Evolutionary conservation across 2,329 filamentous ascomycete species (phyloP).

Genomic region (Phoma sp.): DNA sequence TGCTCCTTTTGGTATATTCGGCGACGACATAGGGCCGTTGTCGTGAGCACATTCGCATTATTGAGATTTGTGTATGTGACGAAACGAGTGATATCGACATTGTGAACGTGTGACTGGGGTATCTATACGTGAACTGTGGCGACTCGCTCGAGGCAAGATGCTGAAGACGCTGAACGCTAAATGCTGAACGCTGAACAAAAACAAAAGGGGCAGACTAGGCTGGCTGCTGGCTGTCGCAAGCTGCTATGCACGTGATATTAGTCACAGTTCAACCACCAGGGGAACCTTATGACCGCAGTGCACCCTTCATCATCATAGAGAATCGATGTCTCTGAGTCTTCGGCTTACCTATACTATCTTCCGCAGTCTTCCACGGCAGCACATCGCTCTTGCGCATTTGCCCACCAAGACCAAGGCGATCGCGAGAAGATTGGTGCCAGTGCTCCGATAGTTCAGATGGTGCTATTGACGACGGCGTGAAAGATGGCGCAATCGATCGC

Average conservation of each 20-base stretch:
- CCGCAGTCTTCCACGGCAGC: conserved; percentile 40
- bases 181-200: conserved; percentile 14
- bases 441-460: conserved; percentile 46
- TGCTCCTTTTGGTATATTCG: conserved; percentile 2
- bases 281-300: conserved; percentile 19
- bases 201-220: conserved; percentile 12
- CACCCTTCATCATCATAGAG: conserved; percentile 29
- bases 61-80: background rate
- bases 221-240: conserved; percentile 12
- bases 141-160: conserved; percentile 9
- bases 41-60: background rate
- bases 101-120: conserved; percentile 15
- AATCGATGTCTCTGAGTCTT: conserved; percentile 35
- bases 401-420: conserved; percentile 47
- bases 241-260: conserved; percentile 9
- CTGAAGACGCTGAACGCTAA: conserved; percentile 12
- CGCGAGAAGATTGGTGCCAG: conserved; percentile 45
- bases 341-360: conserved; percentile 17
- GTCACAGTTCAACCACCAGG: conserved; percentile 14
- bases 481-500: conserved; percentile 34
- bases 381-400: conserved; percentile 41
- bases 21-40: conserved; percentile 1
- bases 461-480: conserved; percentile 36
- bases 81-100: conserved; percentile 9
- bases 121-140: conserved; percentile 15